Evolutionary conservation across 352 stramenopile genomes (phyloP).

Genomic region (Phytophthora sansomeana): DNA sequence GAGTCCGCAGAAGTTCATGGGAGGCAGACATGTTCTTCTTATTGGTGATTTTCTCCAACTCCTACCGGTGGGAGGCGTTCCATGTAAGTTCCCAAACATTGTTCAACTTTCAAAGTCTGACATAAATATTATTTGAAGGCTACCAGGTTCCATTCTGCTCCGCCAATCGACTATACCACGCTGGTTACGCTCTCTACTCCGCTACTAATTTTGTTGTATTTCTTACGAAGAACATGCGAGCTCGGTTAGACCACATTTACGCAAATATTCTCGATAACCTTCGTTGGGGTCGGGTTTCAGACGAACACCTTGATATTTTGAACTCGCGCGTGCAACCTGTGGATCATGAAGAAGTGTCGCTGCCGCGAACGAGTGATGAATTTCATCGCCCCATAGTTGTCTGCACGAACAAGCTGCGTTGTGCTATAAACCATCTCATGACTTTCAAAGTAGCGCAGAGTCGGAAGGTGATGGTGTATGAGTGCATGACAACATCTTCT

Average conservation of each 20-base stretch:
- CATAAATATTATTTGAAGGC: too few species aligned
- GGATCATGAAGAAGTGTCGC: background rate
- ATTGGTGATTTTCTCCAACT: conserved; percentile 38
- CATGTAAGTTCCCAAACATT: too few species aligned
- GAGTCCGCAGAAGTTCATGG: conserved; percentile 15
- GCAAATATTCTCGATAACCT: conserved; percentile 7
- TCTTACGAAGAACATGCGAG: conserved; percentile 6
- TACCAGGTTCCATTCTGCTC: background rate
- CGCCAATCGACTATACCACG: background rate
- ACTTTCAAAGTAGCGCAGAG: background rate
- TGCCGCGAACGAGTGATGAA: background rate
- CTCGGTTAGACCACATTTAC: conserved; percentile 10
- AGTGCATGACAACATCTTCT: conserved; percentile 1
- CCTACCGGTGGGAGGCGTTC: conserved; percentile 9
- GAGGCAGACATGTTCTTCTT: conserved; percentile 26
- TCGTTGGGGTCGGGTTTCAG: background rate
- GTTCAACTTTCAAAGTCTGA: too few species aligned
- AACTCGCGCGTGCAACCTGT: conserved; percentile 2
- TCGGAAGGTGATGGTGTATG: background rate
- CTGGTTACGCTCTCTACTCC: conserved; percentile 21
- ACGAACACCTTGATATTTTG: background rate
- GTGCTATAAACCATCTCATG: conserved; percentile 10
- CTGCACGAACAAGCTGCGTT: conserved; percentile 2
- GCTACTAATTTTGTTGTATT: conserved; percentile 31
- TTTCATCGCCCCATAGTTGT: conserved; percentile 9